Base-by-base conservation (phyloP, 2,329 filamentous ascomycete genomes). In the Escovopsis weberi region DNA sequence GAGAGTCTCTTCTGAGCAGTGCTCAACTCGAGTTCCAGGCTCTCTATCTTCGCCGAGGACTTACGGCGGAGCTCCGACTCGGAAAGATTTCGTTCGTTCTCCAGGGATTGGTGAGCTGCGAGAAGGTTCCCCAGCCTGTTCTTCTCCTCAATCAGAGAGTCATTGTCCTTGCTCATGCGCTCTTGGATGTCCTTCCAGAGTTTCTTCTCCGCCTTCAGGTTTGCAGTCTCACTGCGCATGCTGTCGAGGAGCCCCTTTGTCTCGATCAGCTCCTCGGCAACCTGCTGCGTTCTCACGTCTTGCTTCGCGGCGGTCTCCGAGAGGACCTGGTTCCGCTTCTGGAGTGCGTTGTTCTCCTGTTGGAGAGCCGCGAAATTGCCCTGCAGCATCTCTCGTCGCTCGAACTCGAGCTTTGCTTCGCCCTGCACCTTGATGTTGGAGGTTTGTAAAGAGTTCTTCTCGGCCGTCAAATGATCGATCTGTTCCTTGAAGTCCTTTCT, bases 161-260 rank as follows among this genome's bases (percentile, higher is more conserved):
- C 86, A 49, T 91, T 94, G 55, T 96, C 88, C 53, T 91, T 85
- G 48, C 77, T 82, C 37, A 96, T 70, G 41, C 93, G 80, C 48
- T 84, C 81, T 58, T 96, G 88, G 32, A 95, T 94, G 43, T 82
- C 85, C 65, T 91, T 94, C 83, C 85, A 94, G 9, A 98, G 70
- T 33, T 86, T 83, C 64, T 94, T 94, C 61, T 96, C 89, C 0
- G 89, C 88, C 60, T 94, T 94, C 32, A 95, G 74, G 55, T 96
- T 95, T 12, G 87, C 81, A 42, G 81, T 86, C 58, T 98, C 91
- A 50, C 86, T 87, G 41, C 87, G 82, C 61, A 95, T 75, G 55
- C 86, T 88, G 55, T 98, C 89, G 4, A 84, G 69, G 41, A 89
- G 65, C 30, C 82, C 82, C 57, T 80, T 82, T 5, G 83, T 80